Conservation (phyloP, 2,329 filamentous ascomycete species). For the Apiospora kogelbergensis region DNA sequence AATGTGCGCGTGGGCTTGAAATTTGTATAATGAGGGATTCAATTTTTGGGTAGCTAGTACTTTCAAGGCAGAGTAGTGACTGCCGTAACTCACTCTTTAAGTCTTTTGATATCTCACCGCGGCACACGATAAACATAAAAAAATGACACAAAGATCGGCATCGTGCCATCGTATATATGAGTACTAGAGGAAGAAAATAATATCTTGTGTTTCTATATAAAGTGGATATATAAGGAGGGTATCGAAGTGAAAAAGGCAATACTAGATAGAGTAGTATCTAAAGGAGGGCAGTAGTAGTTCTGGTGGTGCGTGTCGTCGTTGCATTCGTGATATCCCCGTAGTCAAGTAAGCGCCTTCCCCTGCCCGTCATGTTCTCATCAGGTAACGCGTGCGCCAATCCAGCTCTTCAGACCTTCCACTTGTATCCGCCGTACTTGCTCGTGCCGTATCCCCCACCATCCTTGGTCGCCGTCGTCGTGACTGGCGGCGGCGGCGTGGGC, state of each 20-base stretch:
- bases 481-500: background rate
- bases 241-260: background rate
- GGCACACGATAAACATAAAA: background rate
- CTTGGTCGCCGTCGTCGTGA: background rate
- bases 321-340: background rate
- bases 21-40: too few species aligned
- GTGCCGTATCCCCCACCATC: background rate
- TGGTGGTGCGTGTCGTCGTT: background rate
- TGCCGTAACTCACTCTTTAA: too few species aligned
- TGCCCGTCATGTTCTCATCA: too few species aligned
- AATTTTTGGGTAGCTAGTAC: too few species aligned
- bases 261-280: background rate
- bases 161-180: background rate
- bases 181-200: background rate
- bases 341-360: background rate
- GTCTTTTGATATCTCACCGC: too few species aligned
- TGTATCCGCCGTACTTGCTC: background rate
- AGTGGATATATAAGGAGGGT: background rate
- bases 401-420: background rate
- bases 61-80: too few species aligned
- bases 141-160: background rate
- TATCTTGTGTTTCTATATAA: background rate
- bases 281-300: background rate
- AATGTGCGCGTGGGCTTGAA: too few species aligned
- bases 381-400: background rate